These are phyloP conservation scores for Cercospora zeae-maydis DNA, from an alignment of 2,329 filamentous ascomycete species.

Conservation along the genomic window DNA sequence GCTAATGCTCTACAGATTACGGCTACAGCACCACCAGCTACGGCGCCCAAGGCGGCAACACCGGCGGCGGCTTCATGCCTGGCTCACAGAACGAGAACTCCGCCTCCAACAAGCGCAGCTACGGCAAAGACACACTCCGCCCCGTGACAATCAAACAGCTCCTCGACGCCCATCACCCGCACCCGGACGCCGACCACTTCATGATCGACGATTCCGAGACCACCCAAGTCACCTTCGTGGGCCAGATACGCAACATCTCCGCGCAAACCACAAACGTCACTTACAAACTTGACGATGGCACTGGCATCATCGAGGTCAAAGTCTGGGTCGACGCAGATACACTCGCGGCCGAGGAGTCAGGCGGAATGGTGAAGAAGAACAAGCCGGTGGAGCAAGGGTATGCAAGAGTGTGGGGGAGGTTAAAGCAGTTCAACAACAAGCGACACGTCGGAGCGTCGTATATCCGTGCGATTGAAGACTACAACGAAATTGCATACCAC, in stretches of 20 bases:
- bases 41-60: conserved; percentile 52
- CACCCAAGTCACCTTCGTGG: conserved; percentile 75
- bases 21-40: conserved; percentile 56
- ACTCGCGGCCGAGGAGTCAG: conserved; percentile 40
- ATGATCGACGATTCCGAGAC: conserved; percentile 74
- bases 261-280: conserved; percentile 87
- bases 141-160: conserved; percentile 96
- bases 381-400: conserved; percentile 70
- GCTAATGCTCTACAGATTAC: conserved; percentile 32
- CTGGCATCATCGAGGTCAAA: conserved; percentile 78
- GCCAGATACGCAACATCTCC: conserved; percentile 82
- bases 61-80: conserved; percentile 59
- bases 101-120: conserved; percentile 49
- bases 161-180: conserved; percentile 72
- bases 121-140: conserved; percentile 79
- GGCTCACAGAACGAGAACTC: conserved; percentile 43
- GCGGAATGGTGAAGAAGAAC: conserved; percentile 40
- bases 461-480: conserved; percentile 74
- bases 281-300: conserved; percentile 93
- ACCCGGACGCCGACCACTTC: conserved; percentile 68
- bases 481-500: conserved; percentile 92
- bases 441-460: conserved; percentile 75
- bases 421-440: conserved; percentile 82
- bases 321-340: conserved; percentile 70
- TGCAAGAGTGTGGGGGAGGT: conserved; percentile 77